Evolutionary conservation across 495 filamentous ascomycete genomes (phyloP).

Genomic region (Sordaria brevicollis): DNA sequence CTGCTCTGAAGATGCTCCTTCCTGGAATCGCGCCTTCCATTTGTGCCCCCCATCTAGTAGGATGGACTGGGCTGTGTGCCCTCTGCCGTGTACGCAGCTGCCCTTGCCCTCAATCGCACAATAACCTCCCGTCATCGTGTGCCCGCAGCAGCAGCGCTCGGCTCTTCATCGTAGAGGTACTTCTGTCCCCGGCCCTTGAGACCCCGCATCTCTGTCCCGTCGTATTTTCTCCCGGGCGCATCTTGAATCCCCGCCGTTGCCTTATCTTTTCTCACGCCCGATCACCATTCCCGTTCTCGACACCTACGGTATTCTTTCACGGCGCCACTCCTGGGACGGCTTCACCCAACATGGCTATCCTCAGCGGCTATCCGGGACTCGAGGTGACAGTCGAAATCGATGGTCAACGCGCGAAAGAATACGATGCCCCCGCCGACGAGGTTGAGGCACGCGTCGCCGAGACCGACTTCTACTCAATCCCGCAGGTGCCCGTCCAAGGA

Average conservation of each 20-base stretch:
- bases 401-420: conserved; percentile 17
- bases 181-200: too few species aligned
- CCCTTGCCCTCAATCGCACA: too few species aligned
- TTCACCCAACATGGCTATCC: conserved; percentile 21
- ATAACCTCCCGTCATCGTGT: too few species aligned
- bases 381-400: conserved; percentile 16
- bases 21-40: too few species aligned
- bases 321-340: neutral
- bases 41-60: too few species aligned
- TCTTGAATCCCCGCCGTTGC: neutral
- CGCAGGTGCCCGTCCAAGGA: neutral
- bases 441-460: neutral
- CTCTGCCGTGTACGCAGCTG: too few species aligned
- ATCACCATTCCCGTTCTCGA: neutral
- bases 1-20: too few species aligned
- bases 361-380: conserved; percentile 19
- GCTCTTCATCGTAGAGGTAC: too few species aligned
- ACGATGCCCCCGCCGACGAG: conserved; percentile 13
- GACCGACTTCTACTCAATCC: neutral
- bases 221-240: too few species aligned
- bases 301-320: neutral
- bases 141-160: too few species aligned
- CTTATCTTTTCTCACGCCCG: neutral
- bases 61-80: too few species aligned
- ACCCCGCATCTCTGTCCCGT: too few species aligned